A percentile compares a stretch with the other conserved stretches of the same genome.
Evolutionary conservation across 2,329 filamentous ascomycete species (phyloP).

Genomic region (Plenodomus biglobosus): DNA sequence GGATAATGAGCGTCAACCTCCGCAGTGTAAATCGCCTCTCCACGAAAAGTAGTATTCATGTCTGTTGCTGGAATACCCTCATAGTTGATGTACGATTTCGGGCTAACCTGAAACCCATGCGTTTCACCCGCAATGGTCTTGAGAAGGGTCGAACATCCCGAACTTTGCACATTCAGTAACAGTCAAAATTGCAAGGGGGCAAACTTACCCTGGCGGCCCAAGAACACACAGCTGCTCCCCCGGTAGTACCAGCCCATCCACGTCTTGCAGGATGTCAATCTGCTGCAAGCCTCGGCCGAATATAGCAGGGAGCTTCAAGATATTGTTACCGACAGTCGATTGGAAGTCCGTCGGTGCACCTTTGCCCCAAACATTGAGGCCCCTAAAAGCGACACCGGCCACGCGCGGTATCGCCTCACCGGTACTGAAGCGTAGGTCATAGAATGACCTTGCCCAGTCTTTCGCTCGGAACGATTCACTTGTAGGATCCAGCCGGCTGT

Average conservation of each 20-base stretch:
- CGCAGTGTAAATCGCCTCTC: conserved; percentile 82
- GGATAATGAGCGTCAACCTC: conserved; percentile 81
- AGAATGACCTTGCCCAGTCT: conserved; percentile 50
- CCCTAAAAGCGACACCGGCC: conserved; percentile 64
- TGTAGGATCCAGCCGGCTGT: conserved; percentile 46
- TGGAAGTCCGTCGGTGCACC: conserved; percentile 69
- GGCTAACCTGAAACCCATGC: conserved; percentile 72
- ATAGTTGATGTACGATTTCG: conserved; percentile 75
- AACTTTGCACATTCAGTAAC: conserved; percentile 23
- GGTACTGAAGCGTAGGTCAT: conserved; percentile 47
- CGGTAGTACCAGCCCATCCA: conserved; percentile 66
- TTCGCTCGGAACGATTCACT: conserved; percentile 47
- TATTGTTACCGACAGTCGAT: conserved; percentile 62
- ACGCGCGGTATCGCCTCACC: conserved; percentile 55
- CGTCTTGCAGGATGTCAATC: conserved; percentile 66
- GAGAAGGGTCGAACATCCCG: conserved; percentile 76
- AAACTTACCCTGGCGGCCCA: conserved; percentile 58
- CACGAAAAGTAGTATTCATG: conserved; percentile 74
- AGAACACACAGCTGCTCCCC: conserved; percentile 75
- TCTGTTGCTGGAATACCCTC: conserved; percentile 69
- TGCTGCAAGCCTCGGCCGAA: conserved; percentile 52
- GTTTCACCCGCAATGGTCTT: conserved; percentile 82
- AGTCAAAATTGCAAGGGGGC: not conserved
- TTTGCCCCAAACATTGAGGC: conserved; percentile 66
- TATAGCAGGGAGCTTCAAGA: conserved; percentile 61